phyloP scores from a whole-genome alignment of 2,329 filamentous ascomycete species.

The Diaporthe sp. region DNA sequence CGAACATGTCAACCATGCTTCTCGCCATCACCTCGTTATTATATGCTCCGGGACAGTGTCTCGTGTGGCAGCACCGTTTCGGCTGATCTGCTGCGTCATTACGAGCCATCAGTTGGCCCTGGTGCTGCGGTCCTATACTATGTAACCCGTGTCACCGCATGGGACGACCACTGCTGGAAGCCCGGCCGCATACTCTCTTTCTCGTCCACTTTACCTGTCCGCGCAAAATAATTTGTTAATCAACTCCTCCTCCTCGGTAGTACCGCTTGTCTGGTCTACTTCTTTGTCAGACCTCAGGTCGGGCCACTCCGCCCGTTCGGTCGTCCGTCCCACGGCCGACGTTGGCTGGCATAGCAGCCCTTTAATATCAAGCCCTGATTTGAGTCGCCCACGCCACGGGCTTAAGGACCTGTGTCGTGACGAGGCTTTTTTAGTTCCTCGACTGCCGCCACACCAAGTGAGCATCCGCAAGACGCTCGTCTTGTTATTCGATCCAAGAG shows the following conservation, averaged over 20 bases:
- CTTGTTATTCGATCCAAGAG: conserved; percentile 32
- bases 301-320: conserved; percentile 22
- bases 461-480: conserved; percentile 32
- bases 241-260: neutral
- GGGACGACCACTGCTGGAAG: conserved; percentile 38
- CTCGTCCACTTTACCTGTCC: conserved; percentile 22
- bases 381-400: conserved; percentile 30
- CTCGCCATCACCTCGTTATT: conserved; percentile 4
- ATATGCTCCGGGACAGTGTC: conserved; percentile 32
- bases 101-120: conserved; percentile 14
- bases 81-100: conserved; percentile 20
- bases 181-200: conserved; percentile 36
- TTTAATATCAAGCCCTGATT: conserved; percentile 38
- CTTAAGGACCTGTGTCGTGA: conserved; percentile 21
- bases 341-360: conserved; percentile 12
- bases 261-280: conserved; percentile 26
- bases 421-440: conserved; percentile 28
- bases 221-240: conserved; percentile 21
- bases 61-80: conserved; percentile 34
- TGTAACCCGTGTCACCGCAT: conserved; percentile 35
- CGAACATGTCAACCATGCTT: conserved; percentile 34
- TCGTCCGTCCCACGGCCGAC: conserved; percentile 24
- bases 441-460: conserved; percentile 35
- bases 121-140: conserved; percentile 27
- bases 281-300: conserved; percentile 35